Conservation (phyloP, 495 filamentous ascomycete species). For the Parmelia sp. region DNA sequence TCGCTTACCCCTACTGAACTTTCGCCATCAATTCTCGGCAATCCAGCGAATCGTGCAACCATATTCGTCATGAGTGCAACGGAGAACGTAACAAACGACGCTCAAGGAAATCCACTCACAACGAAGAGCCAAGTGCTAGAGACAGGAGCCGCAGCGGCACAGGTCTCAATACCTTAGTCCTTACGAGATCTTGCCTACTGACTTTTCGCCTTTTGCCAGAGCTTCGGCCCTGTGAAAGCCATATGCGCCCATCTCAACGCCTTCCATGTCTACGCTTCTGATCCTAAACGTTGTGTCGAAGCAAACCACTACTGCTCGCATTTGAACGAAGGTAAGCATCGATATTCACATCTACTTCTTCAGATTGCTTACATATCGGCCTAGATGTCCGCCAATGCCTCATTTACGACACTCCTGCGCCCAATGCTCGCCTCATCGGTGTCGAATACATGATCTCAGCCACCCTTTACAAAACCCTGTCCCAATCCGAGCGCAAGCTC, state of each 20-base stretch:
- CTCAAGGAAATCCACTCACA: constrained; percentile 47
- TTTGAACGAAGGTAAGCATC: constrained; percentile 53
- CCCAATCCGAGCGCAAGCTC: constrained; percentile 57
- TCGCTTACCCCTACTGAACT: neutral
- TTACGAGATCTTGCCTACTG: neutral
- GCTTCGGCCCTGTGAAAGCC: constrained; percentile 66
- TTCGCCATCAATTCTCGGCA: neutral
- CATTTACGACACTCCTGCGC: constrained; percentile 64
- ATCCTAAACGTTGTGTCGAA: constrained; percentile 62
- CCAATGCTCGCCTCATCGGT: constrained; percentile 69
- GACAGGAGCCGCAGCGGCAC: constrained; percentile 54
- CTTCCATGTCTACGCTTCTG: constrained; percentile 72
- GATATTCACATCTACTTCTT: neutral
- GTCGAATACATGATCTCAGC: constrained; percentile 90
- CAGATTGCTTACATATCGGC: neutral
- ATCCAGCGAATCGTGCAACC: neutral
- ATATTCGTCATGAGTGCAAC: constrained; percentile 20
- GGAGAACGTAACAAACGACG: constrained; percentile 31
- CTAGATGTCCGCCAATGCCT: constrained; percentile 72
- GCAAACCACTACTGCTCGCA: constrained; percentile 84
- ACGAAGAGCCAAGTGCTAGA: constrained; percentile 57
- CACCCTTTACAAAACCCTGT: constrained; percentile 58
- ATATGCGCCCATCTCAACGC: constrained; percentile 84
- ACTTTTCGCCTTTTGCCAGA: constrained; percentile 30
- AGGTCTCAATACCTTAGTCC: constrained; percentile 32